Base-by-base conservation (phyloP, 805 yeast genomes). In the Starmerella sirachaensis region DNA sequence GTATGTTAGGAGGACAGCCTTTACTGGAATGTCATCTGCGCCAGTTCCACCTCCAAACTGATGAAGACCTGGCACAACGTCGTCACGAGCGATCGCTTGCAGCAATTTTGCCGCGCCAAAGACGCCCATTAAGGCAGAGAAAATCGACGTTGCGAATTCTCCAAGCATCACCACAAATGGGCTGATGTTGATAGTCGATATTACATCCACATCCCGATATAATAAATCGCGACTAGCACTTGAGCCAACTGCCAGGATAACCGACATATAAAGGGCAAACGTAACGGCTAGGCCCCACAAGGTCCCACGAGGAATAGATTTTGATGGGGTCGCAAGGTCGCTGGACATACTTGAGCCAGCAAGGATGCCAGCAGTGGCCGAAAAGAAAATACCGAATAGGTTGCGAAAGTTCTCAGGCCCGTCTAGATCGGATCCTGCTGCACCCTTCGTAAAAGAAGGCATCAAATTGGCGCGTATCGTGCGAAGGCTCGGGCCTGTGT, bases 331-430 rank as follows among this genome's bases (percentile, higher is more conserved):
- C 39, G 70, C 63, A 45, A 91, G 66, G 50, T 85, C 95, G 14
- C 98, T 97, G 28, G 95, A 84, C 99, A 91, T 91, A 18, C 94
- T 81, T 2, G 98, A 96, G 13, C 99, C 99, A 2, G 98, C 97
- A 58, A 91, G 78, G 19, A 91, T 86, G 41, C 99, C 99, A 6
- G 97, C 95, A 0, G 98, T 88, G 1, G 98, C 95, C 9, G 98
- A 96, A 63, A 91, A 91, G 56, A 91, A 84, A 31, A 91, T 82
- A 3, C 97, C 97, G 69, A 91, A 91, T 46, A 93, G 60, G 55
- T 81, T 79, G 38, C 76, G 73, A 53, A 88, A 84, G 1, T 77
- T 83, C 56, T 88, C 97, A 12, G 68, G 73, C 0, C 62, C 60
- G 7, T 57, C 47, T 18, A 68, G 46, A 20, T 76, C 73, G 4